Percentiles rank a stretch among this genome's conserved stretches.
These are phyloP conservation scores for Patellifolia procumbens DNA, from an alignment of 179 eudicot genomes.

Conservation along the genomic window DNA sequence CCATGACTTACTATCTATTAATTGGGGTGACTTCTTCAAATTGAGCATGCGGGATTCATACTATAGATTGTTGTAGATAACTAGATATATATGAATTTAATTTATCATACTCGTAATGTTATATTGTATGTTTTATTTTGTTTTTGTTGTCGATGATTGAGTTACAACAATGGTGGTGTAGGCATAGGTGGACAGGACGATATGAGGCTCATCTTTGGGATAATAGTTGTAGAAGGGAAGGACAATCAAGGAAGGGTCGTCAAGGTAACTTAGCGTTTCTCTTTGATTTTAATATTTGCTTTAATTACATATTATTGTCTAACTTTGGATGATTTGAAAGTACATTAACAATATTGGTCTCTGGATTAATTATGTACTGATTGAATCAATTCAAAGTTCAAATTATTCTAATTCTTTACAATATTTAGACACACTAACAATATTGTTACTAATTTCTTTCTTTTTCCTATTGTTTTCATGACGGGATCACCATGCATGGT, in stretches of 20 bases:
- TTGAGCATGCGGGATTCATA: too few species aligned
- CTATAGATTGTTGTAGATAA: too few species aligned
- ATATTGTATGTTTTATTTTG: neutral
- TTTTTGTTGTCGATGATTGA: neutral
- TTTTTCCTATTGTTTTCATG: neutral
- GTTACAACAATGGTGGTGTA: slow-evolving; percentile 16
- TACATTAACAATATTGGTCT: too few species aligned
- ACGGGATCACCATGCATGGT: slow-evolving; percentile 26
- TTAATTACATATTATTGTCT: neutral
- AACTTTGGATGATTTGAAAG: too few species aligned
- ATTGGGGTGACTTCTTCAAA: too few species aligned
- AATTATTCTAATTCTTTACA: too few species aligned
- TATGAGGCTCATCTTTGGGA: slow-evolving; percentile 98
- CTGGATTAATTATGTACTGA: neutral
- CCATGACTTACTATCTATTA: too few species aligned
- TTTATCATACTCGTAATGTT: neutral
- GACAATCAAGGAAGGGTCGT: slow-evolving; percentile 97
- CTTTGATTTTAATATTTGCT: neutral
- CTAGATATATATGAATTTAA: too few species aligned
- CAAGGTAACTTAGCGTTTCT: slow-evolving; percentile 53
- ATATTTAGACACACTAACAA: neutral
- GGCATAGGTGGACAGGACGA: slow-evolving; percentile 97
- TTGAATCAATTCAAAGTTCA: too few species aligned
- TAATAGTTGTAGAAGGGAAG: slow-evolving; percentile 97
- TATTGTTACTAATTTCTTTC: neutral